Evolutionary conservation across 805 yeast genomes (phyloP).

Genomic region (Priceomyces carsonii): DNA sequence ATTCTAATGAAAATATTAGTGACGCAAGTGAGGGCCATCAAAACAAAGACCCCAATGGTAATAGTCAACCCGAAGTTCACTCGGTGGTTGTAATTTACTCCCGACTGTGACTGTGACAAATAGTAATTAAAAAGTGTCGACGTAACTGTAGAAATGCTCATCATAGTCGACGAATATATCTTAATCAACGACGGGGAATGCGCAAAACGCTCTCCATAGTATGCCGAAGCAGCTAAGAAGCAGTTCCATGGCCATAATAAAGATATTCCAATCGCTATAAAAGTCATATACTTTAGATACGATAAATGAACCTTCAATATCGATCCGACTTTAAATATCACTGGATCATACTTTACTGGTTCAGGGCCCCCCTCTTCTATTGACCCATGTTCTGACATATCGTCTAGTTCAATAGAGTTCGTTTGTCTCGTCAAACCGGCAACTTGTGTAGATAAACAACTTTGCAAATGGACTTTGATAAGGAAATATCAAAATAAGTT

Average conservation of each 20-base stretch:
- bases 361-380: slow-evolving; percentile 3
- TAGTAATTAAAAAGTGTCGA: slow-evolving; percentile 60
- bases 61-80: slow-evolving; percentile 60
- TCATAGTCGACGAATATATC: slow-evolving; percentile 78
- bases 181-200: slow-evolving; percentile 50
- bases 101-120: slow-evolving; percentile 65
- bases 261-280: slow-evolving; percentile 71
- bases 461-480: no score
- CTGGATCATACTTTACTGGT: slow-evolving; percentile 16
- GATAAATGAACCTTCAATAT: slow-evolving; percentile 20
- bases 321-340: slow-evolving; percentile 13
- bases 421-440: slow-evolving; percentile 3
- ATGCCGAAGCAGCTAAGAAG: slow-evolving; percentile 81
- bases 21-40: slow-evolving; percentile 56
- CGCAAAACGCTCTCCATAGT: slow-evolving; percentile 64
- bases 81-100: slow-evolving; percentile 57
- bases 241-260: slow-evolving; percentile 97
- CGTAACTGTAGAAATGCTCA: slow-evolving; percentile 78
- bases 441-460: no score
- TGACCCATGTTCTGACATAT: slow-evolving; percentile 3
- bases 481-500: no score
- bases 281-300: slow-evolving; percentile 53
- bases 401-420: slow-evolving; percentile 4
- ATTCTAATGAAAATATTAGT: slow-evolving; percentile 32
- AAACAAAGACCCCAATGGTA: slow-evolving; percentile 57